A percentile compares a stretch with the other conserved stretches of the same genome.
phyloP scores from a whole-genome alignment of 768 basidiomycete genomes.

The Obba rivulosa region DNA sequence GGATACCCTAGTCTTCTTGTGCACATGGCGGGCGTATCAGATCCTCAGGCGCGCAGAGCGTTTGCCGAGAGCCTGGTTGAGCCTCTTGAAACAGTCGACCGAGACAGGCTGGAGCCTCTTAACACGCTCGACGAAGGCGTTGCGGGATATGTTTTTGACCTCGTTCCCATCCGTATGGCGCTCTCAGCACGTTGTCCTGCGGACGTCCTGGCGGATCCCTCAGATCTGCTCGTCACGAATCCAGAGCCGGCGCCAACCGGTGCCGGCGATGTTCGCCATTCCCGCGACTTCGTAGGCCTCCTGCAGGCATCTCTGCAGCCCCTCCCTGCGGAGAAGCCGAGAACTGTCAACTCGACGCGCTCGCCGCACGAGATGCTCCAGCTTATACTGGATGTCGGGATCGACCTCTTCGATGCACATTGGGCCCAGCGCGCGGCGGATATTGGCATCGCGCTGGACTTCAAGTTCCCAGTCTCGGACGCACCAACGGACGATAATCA shows the following conservation, averaged over 20 bases:
- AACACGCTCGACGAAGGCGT: conserved; percentile 63
- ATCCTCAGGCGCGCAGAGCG: conserved; percentile 49
- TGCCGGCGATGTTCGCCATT: not conserved
- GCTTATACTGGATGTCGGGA: conserved; percentile 57
- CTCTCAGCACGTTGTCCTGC: conserved; percentile 13
- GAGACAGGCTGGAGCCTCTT: conserved; percentile 44
- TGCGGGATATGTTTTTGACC: conserved; percentile 65
- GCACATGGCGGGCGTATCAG: conserved; percentile 62
- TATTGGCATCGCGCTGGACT: conserved; percentile 73
- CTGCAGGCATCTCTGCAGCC: conserved; percentile 54
- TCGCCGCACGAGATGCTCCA: conserved; percentile 75
- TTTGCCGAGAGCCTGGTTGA: conserved; percentile 60
- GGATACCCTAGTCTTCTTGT: conserved; percentile 51
- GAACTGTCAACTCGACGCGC: conserved; percentile 46
- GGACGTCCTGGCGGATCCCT: not conserved
- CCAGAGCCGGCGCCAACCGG: not conserved
- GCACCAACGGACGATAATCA: conserved; percentile 9
- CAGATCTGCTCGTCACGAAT: not conserved
- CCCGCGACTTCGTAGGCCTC: conserved; percentile 31
- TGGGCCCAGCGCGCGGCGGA: conserved; percentile 70
- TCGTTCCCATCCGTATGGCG: conserved; percentile 41
- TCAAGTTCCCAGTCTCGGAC: conserved; percentile 51
- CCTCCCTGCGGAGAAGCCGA: conserved; percentile 53
- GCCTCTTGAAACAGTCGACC: conserved; percentile 49
- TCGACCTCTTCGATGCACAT: conserved; percentile 71